Percentiles rank a stretch among this genome's conserved stretches.
phyloP scores from a whole-genome alignment of 257 asterid genomes.

The Fraxinus cuspidata region DNA sequence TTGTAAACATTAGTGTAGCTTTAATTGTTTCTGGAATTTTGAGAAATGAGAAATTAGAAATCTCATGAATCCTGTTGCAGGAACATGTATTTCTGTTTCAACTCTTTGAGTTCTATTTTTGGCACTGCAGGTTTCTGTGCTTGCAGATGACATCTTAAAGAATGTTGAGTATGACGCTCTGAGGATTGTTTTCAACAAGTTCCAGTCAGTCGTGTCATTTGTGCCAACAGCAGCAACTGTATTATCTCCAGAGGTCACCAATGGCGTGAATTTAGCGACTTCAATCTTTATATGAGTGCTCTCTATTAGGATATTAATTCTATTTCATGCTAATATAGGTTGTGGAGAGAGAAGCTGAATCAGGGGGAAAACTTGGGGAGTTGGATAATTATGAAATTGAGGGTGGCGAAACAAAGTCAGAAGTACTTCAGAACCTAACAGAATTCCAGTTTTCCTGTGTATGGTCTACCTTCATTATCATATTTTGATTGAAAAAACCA shows the following conservation, averaged over 20 bases:
- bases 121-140: slow-evolving; percentile 76
- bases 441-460: slow-evolving; percentile 97
- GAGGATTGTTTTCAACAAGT: slow-evolving; percentile 85
- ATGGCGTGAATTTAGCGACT: slow-evolving; percentile 19
- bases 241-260: slow-evolving; percentile 87
- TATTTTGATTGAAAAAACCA: slow-evolving; percentile 5
- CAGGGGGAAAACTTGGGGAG: slow-evolving; percentile 94
- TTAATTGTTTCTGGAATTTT: neutral
- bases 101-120: neutral
- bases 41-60: neutral
- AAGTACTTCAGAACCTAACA: slow-evolving; percentile 88
- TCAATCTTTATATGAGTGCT: neutral
- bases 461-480: slow-evolving; percentile 27
- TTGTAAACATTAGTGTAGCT: neutral
- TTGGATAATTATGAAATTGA: slow-evolving; percentile 87
- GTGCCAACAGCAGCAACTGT: slow-evolving; percentile 76
- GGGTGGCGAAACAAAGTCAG: slow-evolving; percentile 94
- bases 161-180: slow-evolving; percentile 87
- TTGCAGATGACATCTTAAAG: slow-evolving; percentile 95
- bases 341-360: slow-evolving; percentile 90
- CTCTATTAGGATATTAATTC: slow-evolving; percentile 15
- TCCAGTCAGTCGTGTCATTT: slow-evolving; percentile 82
- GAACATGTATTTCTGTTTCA: neutral
- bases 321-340: slow-evolving; percentile 40
- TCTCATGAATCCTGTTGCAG: neutral